phyloP scores from a whole-genome alignment of 148 eudicot species.

The Dianthus caryophyllus region DNA sequence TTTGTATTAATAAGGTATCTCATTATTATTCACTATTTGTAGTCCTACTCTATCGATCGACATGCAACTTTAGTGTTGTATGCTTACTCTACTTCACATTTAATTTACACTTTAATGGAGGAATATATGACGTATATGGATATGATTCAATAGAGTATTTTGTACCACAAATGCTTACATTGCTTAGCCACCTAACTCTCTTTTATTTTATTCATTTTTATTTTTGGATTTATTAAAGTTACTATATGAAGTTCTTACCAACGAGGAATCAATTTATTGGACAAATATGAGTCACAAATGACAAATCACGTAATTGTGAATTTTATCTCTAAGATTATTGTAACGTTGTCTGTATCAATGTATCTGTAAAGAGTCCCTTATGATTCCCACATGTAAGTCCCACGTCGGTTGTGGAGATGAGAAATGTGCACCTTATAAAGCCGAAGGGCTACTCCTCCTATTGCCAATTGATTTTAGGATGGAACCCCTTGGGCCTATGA shows the following conservation, averaged over 20 bases:
- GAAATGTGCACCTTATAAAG: no score
- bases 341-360: no score
- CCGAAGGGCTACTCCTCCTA: no score
- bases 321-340: not conserved
- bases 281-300: not conserved
- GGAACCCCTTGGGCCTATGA: no score
- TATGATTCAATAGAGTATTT: slow-evolving; percentile 1
- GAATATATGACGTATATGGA: slow-evolving; percentile 6
- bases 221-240: not conserved
- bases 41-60: no score
- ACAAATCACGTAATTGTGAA: not conserved
- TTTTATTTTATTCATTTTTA: not conserved
- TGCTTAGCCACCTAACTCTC: not conserved
- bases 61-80: not conserved
- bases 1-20: no score
- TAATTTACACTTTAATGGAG: not conserved
- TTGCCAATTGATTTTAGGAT: no score
- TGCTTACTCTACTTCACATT: slow-evolving; percentile 1
- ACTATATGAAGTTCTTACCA: not conserved
- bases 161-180: not conserved
- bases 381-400: no score
- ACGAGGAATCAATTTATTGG: slow-evolving; percentile 11
- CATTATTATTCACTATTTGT: no score
- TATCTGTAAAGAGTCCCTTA: no score
- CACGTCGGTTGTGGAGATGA: no score